Conservation (phyloP, 2,329 filamentous ascomycete species). For the Ceratocystis lukuohia region DNA sequence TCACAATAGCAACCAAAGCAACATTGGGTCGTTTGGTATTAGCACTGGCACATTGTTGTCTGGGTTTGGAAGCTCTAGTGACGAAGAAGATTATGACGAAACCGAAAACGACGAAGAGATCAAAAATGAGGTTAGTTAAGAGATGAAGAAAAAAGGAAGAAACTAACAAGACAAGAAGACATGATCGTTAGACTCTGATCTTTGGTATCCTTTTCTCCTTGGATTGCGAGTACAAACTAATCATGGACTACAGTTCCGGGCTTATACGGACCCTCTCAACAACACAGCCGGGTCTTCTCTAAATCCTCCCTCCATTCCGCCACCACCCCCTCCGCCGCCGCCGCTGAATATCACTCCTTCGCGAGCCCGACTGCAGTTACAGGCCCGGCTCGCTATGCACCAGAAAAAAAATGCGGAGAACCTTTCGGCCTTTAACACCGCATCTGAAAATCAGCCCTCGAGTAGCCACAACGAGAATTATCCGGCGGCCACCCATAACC, state of each 20-base stretch:
- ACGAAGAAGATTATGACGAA: slow-evolving; percentile 92
- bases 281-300: slow-evolving; percentile 33
- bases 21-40: slow-evolving; percentile 59
- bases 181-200: too few relatives aligned
- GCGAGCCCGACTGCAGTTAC: slow-evolving; percentile 75
- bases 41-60: slow-evolving; percentile 65
- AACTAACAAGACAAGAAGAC: not conserved
- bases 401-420: slow-evolving; percentile 46
- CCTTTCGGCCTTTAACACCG: slow-evolving; percentile 33
- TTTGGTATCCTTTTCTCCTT: not conserved
- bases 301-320: slow-evolving; percentile 46
- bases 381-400: slow-evolving; percentile 68
- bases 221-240: slow-evolving; percentile 5
- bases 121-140: slow-evolving; percentile 47
- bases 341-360: slow-evolving; percentile 78
- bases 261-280: slow-evolving; percentile 44
- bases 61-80: slow-evolving; percentile 87
- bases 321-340: slow-evolving; percentile 53
- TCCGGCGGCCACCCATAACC: slow-evolving; percentile 31
- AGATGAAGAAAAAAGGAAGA: not conserved
- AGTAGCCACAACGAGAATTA: slow-evolving; percentile 1
- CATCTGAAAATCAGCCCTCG: slow-evolving; percentile 24
- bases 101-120: slow-evolving; percentile 61
- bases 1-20: slow-evolving; percentile 39
- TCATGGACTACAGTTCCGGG: slow-evolving; percentile 38